These are phyloP conservation scores for Pythium phragmiticola DNA, from an alignment of 352 stramenopile genomes.

Conservation along the genomic window DNA sequence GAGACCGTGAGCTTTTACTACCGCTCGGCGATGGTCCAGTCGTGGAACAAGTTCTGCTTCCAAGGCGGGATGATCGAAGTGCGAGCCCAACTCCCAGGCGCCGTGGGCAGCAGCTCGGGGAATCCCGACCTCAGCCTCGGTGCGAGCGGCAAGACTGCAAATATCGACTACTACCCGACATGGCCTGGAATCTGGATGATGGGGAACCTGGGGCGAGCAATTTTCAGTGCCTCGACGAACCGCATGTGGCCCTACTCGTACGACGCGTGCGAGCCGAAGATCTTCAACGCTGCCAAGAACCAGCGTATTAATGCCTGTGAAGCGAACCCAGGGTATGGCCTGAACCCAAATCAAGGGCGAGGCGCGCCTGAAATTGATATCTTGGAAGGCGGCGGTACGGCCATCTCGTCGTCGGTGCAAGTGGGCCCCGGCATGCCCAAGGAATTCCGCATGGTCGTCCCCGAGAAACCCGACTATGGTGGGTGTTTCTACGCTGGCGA, in stretches of 20 bases:
- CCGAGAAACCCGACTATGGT: conserved; percentile 17
- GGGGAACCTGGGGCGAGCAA: conserved; percentile 29
- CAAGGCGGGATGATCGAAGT: conserved; percentile 93
- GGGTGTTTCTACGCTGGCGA: neutral
- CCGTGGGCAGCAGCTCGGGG: conserved; percentile 54
- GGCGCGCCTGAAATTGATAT: conserved; percentile 92
- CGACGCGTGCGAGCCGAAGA: conserved; percentile 64
- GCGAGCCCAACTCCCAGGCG: conserved; percentile 85
- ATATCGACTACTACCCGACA: conserved; percentile 15
- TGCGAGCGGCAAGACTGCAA: conserved; percentile 42
- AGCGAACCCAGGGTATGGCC: conserved; percentile 74
- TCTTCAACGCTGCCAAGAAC: conserved; percentile 52
- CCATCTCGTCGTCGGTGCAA: conserved; percentile 88
- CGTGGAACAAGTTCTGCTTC: conserved; percentile 96
- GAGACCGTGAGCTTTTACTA: conserved; percentile 7
- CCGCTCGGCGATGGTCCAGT: conserved; percentile 81
- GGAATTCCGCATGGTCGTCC: conserved; percentile 43
- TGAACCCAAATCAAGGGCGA: conserved; percentile 43
- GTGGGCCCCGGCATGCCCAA: conserved; percentile 68
- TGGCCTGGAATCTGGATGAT: conserved; percentile 88
- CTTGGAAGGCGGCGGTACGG: conserved; percentile 62
- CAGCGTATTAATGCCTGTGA: conserved; percentile 90
- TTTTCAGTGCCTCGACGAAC: conserved; percentile 43
- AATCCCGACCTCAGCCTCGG: conserved; percentile 48
- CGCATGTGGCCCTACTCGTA: conserved; percentile 93